Evolutionary conservation across 2,329 filamentous ascomycete species (phyloP), one percentile per base, ranked within the genome.

Genomic region (Microsporum canis): DNA sequence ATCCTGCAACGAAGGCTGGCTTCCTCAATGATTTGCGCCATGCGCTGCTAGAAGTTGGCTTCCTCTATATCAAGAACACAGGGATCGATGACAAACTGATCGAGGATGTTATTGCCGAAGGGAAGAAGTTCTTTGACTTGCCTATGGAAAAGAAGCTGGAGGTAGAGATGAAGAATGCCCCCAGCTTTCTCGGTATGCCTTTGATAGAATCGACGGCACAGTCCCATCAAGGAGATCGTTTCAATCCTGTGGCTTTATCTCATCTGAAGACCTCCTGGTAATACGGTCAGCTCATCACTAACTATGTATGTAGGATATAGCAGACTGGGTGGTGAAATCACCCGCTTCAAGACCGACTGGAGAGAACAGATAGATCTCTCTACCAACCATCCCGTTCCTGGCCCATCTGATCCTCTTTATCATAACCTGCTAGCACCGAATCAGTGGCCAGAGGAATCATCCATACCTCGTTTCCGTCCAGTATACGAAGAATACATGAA

Each of bases 351-450:
- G 57, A 80, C 84, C 67, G 90, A 95, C 74, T 88, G 91, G 77
- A 82, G 90, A 58, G 90, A 95, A 72, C 90, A 95, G 71, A 86
- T 95, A 64, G 90, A 95, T 72, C 81, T 95, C 58, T 89, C 88
- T 0, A 95, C 90, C 0, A 85, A 89, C 59, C 88, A 94, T 67
- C 78, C 85, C 0, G 57, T 87, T 1, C 88, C 87, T 0, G 74
- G 73, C 0, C 78, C 85, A 0, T 76, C 75, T 29, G 83, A 85
- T 36, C 89, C 89, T 0, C 75, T 82, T 1, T 88, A 91, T 72
- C 79, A 88, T 70, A 89, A 92, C 72, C 81, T 95, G 14, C 79
- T 88, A 6, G 86, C 84, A n/a, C 89, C 82, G 6, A 84, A 84
- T 64, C 89, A 92, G 76, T 95, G 89, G 89, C 90, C 90, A 0